A percentile compares a stretch with the other conserved stretches of the same genome.
phyloP scores from a whole-genome alignment of 1,284 basidiomycete species.

The Apiotrichum porosum region DNA sequence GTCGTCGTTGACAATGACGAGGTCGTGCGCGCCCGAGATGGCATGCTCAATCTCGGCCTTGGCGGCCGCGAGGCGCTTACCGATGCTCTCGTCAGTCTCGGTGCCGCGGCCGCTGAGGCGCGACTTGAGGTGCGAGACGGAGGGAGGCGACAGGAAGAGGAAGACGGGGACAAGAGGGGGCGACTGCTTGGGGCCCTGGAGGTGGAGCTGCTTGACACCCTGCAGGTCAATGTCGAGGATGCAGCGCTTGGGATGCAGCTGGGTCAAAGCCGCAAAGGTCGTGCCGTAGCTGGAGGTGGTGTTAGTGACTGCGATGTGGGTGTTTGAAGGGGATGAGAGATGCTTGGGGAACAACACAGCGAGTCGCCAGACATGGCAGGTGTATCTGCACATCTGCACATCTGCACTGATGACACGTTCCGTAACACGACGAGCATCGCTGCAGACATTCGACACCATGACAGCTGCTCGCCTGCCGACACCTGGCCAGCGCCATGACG shows the following conservation, averaged over 20 bases:
- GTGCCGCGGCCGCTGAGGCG: conserved; percentile 79
- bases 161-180: conserved; percentile 73
- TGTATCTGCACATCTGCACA: no score
- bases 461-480: no score
- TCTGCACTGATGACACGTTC: no score
- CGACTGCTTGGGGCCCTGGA: conserved; percentile 54
- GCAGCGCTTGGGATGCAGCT: conserved; percentile 63
- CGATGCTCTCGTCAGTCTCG: conserved; percentile 69
- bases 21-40: conserved; percentile 65
- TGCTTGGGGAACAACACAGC: no score
- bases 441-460: no score
- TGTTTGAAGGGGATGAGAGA: not conserved
- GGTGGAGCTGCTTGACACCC: conserved; percentile 86
- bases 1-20: conserved; percentile 89
- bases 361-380: no score
- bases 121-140: conserved; percentile 59
- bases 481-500: no score
- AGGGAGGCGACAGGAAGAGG: conserved; percentile 90
- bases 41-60: conserved; percentile 83
- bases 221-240: conserved; percentile 97
- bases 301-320: not conserved
- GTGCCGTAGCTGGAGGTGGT: conserved; percentile 65
- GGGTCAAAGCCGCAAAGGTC: conserved; percentile 63
- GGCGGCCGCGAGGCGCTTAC: conserved; percentile 74
- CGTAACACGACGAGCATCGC: no score